Evolutionary conservation across 306 rosid species (phyloP).

Genomic region (Prunus salicina): DNA sequence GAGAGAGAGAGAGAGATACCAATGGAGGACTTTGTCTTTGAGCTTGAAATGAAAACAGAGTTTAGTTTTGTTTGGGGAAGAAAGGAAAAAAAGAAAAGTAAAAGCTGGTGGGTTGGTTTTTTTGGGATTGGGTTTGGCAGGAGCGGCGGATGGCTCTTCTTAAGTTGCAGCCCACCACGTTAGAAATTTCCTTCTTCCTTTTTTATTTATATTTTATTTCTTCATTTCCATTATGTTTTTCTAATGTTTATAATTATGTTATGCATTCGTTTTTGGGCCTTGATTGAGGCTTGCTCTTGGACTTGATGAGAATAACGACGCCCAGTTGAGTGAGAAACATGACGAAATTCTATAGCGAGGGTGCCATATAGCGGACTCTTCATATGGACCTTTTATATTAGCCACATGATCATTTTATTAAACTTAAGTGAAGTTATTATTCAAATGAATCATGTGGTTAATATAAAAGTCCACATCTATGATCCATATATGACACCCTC

Average conservation of each 20-base stretch:
- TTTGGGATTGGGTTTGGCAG: not conserved
- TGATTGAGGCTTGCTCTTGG: no score
- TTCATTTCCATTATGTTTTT: not conserved
- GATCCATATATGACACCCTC: no score
- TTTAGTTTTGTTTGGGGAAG: not conserved
- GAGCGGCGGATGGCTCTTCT: not conserved
- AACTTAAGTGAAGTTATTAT: no score
- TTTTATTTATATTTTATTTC: not conserved
- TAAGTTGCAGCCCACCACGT: constrained; percentile 19
- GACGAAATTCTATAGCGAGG: no score
- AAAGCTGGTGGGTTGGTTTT: not conserved
- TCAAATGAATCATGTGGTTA: no score
- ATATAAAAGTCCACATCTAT: no score
- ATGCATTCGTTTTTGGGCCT: no score
- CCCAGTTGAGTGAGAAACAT: no score
- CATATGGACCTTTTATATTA: no score
- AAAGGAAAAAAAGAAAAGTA: not conserved
- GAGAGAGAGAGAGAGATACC: not conserved
- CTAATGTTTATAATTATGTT: no score
- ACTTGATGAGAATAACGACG: no score
- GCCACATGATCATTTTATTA: no score
- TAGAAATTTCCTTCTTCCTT: not conserved
- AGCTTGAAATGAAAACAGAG: not conserved
- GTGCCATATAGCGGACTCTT: accelerated
- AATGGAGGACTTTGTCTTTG: not conserved